Conservation (phyloP, 2,329 filamentous ascomycete genomes). For the Xylaria sp. region DNA sequence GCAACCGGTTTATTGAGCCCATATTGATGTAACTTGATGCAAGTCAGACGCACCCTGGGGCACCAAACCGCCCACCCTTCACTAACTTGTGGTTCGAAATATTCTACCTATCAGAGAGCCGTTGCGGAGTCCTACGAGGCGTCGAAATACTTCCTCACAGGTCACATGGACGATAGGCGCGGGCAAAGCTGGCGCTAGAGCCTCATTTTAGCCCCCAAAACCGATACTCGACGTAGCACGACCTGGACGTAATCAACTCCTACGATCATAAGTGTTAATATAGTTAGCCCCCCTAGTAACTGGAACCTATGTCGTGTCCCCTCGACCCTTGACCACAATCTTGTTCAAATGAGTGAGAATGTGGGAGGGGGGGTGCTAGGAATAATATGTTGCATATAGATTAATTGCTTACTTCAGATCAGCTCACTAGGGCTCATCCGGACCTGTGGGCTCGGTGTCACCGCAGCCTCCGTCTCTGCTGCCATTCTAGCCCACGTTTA, state of each 20-base stretch:
- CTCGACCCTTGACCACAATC: neutral
- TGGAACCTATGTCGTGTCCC: neutral
- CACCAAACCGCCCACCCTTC: neutral
- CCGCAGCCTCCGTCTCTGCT: slow-evolving; percentile 5
- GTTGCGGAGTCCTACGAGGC: neutral
- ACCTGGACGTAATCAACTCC: neutral
- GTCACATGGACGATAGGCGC: neutral
- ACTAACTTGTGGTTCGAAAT: neutral
- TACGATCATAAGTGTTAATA: neutral
- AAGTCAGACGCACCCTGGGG: slow-evolving; percentile 1
- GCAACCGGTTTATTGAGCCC: neutral
- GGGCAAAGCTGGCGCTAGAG: slow-evolving; percentile 1
- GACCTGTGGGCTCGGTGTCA: slow-evolving; percentile 5
- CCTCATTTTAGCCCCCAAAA: slow-evolving; percentile 16
- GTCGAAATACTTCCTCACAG: neutral
- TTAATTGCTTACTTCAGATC: slow-evolving; percentile 26
- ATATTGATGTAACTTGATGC: neutral
- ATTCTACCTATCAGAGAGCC: neutral
- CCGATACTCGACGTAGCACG: neutral
- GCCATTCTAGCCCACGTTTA: neutral
- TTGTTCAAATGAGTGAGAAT: neutral
- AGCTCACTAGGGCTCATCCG: slow-evolving; percentile 1
- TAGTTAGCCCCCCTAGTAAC: neutral
- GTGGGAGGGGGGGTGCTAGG: neutral
- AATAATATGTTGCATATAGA: slow-evolving; percentile 3